These are phyloP conservation scores for Penicillium fimorum DNA, from an alignment of 495 filamentous ascomycete species.

Conservation along the genomic window DNA sequence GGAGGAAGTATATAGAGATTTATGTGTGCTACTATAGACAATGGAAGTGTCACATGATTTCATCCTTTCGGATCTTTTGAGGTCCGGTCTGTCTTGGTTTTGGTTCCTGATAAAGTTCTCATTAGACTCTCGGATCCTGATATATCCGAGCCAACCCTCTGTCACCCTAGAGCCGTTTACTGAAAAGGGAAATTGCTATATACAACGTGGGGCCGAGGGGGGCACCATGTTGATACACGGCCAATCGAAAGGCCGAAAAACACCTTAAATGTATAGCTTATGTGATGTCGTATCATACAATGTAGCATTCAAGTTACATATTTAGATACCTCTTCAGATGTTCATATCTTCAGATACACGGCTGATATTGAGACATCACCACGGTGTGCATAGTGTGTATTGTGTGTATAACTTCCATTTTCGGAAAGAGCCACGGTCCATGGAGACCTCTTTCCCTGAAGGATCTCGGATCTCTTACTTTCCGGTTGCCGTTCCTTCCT, in stretches of 20 bases:
- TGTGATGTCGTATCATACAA: not conserved
- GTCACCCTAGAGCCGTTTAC: conserved; percentile 10
- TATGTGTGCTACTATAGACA: too few species aligned
- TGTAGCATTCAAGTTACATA: not conserved
- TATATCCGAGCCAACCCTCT: not conserved
- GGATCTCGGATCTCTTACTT: not conserved
- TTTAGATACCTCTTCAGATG: not conserved
- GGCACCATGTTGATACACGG: not conserved
- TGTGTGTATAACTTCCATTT: not conserved
- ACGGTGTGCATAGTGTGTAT: too few species aligned
- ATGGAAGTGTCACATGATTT: not conserved
- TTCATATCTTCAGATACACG: not conserved
- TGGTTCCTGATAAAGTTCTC: not conserved
- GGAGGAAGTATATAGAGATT: too few species aligned
- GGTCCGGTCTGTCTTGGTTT: not conserved
- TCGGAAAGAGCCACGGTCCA: not conserved
- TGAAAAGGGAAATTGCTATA: not conserved
- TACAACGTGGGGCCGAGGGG: not conserved
- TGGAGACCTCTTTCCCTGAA: not conserved
- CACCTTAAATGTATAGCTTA: not conserved
- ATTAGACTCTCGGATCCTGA: not conserved
- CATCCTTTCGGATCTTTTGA: not conserved
- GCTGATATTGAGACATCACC: not conserved
- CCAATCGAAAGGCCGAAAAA: not conserved
- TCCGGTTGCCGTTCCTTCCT: not conserved